phyloP scores from a whole-genome alignment of 257 asterid genomes.

The Henckelia pumila region DNA sequence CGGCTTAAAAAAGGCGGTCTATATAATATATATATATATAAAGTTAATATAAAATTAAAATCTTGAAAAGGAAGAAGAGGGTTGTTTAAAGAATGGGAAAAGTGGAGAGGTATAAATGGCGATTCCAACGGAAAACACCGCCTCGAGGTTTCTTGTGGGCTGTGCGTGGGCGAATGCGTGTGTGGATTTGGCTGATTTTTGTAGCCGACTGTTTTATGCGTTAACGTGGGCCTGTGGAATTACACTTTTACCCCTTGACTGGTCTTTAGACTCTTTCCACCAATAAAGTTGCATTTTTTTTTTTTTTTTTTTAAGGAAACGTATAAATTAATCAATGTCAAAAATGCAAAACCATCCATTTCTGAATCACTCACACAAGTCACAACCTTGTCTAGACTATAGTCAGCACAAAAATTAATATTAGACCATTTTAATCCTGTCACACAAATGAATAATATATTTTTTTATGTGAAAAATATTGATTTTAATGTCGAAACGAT shows the following conservation, averaged over 20 bases:
- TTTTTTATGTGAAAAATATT: too few relatives aligned
- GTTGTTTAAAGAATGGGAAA: not conserved
- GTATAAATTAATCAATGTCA: too few relatives aligned
- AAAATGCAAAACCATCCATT: too few relatives aligned
- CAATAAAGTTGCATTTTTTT: not conserved
- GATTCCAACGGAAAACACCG: conserved; percentile 36
- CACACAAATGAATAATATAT: too few relatives aligned
- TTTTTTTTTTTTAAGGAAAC: too few relatives aligned
- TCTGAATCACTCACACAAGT: too few relatives aligned
- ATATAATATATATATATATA: not conserved
- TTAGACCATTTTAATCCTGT: too few relatives aligned
- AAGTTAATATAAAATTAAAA: not conserved
- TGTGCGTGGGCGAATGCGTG: conserved; percentile 10
- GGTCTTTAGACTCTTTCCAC: not conserved
- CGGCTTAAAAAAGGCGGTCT: not conserved
- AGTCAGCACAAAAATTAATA: too few relatives aligned
- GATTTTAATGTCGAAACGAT: too few relatives aligned
- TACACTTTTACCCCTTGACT: not conserved
- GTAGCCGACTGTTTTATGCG: not conserved
- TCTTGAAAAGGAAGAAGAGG: not conserved
- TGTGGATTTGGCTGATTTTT: not conserved
- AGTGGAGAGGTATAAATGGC: not conserved
- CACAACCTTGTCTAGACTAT: too few relatives aligned
- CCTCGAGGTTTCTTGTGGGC: conserved; percentile 34
- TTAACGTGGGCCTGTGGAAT: not conserved